Percentiles rank a stretch among this genome's conserved stretches.
Conservation (phyloP, 2,329 filamentous ascomycete species). For the Blastomyces parvus region DNA sequence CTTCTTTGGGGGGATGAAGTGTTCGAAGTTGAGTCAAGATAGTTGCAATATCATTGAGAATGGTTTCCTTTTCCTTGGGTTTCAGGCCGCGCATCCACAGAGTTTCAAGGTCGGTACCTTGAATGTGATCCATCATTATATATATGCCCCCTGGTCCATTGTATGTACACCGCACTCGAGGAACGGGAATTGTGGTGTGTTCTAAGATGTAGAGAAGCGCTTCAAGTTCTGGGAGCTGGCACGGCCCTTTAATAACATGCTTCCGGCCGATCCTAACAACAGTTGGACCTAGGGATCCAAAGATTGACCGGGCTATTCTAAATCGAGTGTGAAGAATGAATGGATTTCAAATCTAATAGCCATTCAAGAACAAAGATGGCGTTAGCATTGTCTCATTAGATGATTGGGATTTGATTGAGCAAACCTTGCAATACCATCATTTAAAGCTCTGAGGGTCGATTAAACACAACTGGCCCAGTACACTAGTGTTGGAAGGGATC, state of each 20-base stretch:
- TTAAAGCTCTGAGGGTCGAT: conserved; percentile 5
- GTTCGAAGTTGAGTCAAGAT: conserved; percentile 14
- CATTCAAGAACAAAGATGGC: not conserved
- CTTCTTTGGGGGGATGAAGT: conserved; percentile 13
- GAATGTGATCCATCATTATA: conserved; percentile 13
- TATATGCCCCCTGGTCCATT: conserved; percentile 15
- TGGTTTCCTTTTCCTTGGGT: conserved; percentile 12
- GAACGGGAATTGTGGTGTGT: conserved; percentile 15
- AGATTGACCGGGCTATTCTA: conserved; percentile 14
- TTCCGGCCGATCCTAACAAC: conserved; percentile 12
- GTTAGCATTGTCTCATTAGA: conserved; percentile 2
- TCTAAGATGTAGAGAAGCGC: conserved; percentile 14
- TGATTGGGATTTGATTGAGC: conserved; percentile 4
- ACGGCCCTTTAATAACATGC: conserved; percentile 14
- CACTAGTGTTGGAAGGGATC: conserved; percentile 1
- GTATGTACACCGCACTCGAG: conserved; percentile 13
- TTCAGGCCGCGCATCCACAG: conserved; percentile 15
- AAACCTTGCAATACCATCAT: conserved; percentile 4
- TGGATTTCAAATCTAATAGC: conserved; percentile 11
- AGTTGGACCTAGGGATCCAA: conserved; percentile 14
- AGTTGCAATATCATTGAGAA: conserved; percentile 14
- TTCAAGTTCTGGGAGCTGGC: conserved; percentile 15
- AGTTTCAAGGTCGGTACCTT: conserved; percentile 12
- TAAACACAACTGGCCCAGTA: not conserved
- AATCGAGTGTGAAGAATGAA: conserved; percentile 14